These are phyloP conservation scores for Chrysoporthe cubensis DNA, from an alignment of 2,329 filamentous ascomycete genomes.

Conservation along the genomic window DNA sequence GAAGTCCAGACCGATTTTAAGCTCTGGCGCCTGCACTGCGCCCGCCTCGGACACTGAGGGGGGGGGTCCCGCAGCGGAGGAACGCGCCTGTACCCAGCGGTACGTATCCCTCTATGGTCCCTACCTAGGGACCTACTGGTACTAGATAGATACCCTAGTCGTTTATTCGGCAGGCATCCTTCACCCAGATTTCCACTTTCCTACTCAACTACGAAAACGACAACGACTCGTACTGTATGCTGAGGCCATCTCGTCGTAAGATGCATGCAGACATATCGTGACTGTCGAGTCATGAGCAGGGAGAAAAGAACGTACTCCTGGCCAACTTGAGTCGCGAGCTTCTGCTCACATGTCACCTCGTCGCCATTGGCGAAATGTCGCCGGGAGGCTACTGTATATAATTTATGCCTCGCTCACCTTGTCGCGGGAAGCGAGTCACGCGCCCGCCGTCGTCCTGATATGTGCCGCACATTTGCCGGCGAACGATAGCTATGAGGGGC, in stretches of 20 bases:
- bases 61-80: constrained; percentile 1
- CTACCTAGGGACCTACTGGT: neutral
- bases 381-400: neutral
- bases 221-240: neutral
- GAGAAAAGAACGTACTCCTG: neutral
- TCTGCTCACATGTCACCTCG: neutral
- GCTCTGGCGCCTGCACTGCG: neutral
- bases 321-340: neutral
- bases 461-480: too few relatives aligned
- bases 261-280: neutral
- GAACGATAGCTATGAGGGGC: neutral
- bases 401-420: neutral
- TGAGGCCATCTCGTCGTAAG: neutral
- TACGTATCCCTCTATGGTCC: neutral
- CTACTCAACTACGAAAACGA: neutral
- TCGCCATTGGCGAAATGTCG: neutral
- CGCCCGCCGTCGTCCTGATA: neutral
- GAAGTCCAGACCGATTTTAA: constrained; percentile 10
- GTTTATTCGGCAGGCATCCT: neutral
- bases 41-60: neutral
- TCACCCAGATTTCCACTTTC: neutral
- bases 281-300: neutral
- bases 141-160: neutral
- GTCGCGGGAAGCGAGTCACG: neutral
- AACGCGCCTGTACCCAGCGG: neutral